Base-by-base conservation (phyloP, 306 rosid species). In the Aeschynomene evenia region DNA sequence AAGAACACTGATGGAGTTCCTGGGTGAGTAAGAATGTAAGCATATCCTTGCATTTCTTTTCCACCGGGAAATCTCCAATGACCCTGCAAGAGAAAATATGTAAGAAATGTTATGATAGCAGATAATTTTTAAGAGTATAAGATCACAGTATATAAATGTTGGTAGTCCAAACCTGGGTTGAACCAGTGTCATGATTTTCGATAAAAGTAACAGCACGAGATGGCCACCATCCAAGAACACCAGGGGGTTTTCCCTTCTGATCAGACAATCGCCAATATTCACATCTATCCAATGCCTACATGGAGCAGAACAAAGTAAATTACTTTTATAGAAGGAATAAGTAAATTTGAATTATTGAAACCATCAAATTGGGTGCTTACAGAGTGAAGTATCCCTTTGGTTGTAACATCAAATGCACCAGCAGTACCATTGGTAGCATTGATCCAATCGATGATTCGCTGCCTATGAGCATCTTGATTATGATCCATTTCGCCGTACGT, bases 231-330 rank as follows among this genome's bases (percentile, higher is more conserved):
- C 99, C 97, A 68, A 91, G 79, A 58, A 95, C 99, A 42, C 97
- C 99, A 4, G 99, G 99, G 73, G 99, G 97, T 72, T 91, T 85
- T 39, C 97, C 97, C 77, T 80, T 84, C 77, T 70, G 58, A 89
- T 95, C 99, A 18, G 99, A 91, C 76, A 95, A 80, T 75, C 99
- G 96, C 99, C 99, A 95, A 81, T 94, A 94, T 72, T 94, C 99
- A 37, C 97, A 91, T 84, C 78, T 85, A 56, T 79, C 92, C 82
- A 95, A 82, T 29, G 91, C 83, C 99, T 95, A 43, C 16, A 39
- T 68, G 34, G 61, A 20, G 20, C 12, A 74, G 14, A 61, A 48
- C 37, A 19, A 28, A 31, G 28, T 39, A 12, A 57, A 36, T 37
- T 40, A 33, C 40, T 9, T 22, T 50, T 43, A 34, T 6, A 12